Conservation (phyloP, 306 rosid genomes). For the Castanea crenata region DNA sequence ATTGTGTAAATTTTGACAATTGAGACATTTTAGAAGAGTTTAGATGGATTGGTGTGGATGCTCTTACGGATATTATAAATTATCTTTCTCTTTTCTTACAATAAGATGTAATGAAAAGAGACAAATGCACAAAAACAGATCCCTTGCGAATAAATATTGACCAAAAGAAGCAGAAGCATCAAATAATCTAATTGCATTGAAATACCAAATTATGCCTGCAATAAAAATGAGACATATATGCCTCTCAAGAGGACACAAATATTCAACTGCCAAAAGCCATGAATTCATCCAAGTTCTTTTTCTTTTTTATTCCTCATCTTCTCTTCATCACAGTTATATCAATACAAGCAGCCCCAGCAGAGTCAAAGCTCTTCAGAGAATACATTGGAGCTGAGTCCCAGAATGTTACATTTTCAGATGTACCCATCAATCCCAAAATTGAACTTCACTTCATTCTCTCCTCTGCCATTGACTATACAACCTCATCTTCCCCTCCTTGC, state of each 20-base stretch:
- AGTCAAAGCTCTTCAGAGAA: conserved; percentile 25
- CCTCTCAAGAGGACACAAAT: neutral
- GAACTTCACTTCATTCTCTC: conserved; percentile 33
- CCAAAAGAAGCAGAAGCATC: neutral
- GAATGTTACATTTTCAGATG: conserved; percentile 20
- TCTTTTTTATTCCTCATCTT: conserved; percentile 4
- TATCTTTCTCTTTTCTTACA: no score
- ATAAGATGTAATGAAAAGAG: no score
- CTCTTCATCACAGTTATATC: neutral
- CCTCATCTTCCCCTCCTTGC: conserved; percentile 1
- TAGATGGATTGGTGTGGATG: no score
- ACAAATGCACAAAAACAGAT: no score
- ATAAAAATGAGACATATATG: conserved; percentile 1
- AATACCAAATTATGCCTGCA: neutral
- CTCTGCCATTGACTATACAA: conserved; percentile 29
- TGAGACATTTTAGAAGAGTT: no score
- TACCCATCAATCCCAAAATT: conserved; percentile 14
- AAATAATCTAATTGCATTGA: neutral
- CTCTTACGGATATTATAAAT: no score
- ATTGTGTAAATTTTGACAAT: no score
- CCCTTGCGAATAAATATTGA: no score
- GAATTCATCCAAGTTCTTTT: neutral
- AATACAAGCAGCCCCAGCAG: conserved; percentile 20
- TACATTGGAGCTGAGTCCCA: conserved; percentile 31
- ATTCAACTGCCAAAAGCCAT: neutral